These are phyloP conservation scores for Gloeophyllum trabeum DNA, from an alignment of 768 basidiomycete genomes.

Conservation along the genomic window DNA sequence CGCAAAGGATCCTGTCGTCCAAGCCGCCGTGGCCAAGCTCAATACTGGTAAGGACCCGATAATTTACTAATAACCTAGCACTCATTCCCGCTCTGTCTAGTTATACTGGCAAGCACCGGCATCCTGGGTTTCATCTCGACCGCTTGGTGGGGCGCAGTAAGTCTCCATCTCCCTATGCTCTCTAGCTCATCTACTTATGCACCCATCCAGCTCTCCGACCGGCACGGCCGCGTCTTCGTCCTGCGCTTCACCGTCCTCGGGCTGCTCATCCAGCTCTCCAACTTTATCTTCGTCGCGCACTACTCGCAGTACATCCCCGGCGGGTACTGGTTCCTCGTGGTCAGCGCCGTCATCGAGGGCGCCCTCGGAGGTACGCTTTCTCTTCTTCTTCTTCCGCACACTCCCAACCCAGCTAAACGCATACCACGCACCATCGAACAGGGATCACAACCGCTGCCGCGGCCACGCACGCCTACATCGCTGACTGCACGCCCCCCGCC, in stretches of 20 bases:
- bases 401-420: conserved; percentile 7
- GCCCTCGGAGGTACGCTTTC: conserved; percentile 50
- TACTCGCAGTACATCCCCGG: conserved; percentile 57
- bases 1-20: conserved; percentile 58
- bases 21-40: conserved; percentile 60
- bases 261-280: conserved; percentile 48
- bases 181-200: not conserved
- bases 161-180: conserved; percentile 14
- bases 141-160: conserved; percentile 78
- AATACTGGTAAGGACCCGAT: conserved; percentile 37
- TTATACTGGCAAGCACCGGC: conserved; percentile 55
- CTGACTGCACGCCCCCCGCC: conserved; percentile 50
- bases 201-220: conserved; percentile 53
- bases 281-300: conserved; percentile 52
- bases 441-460: conserved; percentile 41
- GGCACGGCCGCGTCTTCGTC: conserved; percentile 56
- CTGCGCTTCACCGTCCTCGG: conserved; percentile 54
- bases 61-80: conserved; percentile 1
- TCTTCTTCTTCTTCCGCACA: no score
- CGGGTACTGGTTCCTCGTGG: conserved; percentile 69
- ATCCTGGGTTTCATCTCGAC: conserved; percentile 69
- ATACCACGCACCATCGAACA: conserved; percentile 18
- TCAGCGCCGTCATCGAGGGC: conserved; percentile 60
- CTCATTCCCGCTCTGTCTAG: conserved; percentile 20
- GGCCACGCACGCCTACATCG: conserved; percentile 51